Evolutionary conservation across 1,284 basidiomycete genomes (phyloP).

Genomic region (Quambalaria eucalypti): DNA sequence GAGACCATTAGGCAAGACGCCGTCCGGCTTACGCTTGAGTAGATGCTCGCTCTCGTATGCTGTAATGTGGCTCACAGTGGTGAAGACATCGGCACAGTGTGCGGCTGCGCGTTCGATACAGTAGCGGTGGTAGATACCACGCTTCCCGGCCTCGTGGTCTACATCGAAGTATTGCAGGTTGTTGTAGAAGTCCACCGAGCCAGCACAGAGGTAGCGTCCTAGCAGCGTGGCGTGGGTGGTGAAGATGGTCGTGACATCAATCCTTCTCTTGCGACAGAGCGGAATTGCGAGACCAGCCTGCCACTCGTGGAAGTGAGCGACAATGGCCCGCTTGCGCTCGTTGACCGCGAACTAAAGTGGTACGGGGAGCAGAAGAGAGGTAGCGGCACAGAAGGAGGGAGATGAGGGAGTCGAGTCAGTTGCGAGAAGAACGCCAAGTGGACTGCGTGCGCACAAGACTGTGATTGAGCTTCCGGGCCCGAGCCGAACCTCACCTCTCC

Average conservation of each 20-base stretch:
- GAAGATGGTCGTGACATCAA: constrained; percentile 89
- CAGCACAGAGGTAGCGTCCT: constrained; percentile 93
- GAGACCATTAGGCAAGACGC: constrained; percentile 92
- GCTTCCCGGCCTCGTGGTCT: constrained; percentile 95
- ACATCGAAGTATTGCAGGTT: constrained; percentile 99
- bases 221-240: constrained; percentile 98
- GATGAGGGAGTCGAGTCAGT: constrained; percentile 8
- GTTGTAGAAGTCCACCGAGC: constrained; percentile 97
- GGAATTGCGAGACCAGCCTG: constrained; percentile 95
- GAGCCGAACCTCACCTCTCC: no score
- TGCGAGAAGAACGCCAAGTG: no score
- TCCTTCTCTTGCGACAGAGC: constrained; percentile 85
- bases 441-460: no score
- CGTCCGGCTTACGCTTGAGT: constrained; percentile 89
- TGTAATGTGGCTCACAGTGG: constrained; percentile 84
- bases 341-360: constrained; percentile 74
- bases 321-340: constrained; percentile 70
- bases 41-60: constrained; percentile 94
- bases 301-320: constrained; percentile 99
- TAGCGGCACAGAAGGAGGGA: constrained; percentile 15
- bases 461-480: no score
- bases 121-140: constrained; percentile 83
- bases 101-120: constrained; percentile 90
- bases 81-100: constrained; percentile 95
- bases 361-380: no score